Evolutionary conservation across 352 stramenopile genomes (phyloP).

Genomic region (Phytophthora sp.): DNA sequence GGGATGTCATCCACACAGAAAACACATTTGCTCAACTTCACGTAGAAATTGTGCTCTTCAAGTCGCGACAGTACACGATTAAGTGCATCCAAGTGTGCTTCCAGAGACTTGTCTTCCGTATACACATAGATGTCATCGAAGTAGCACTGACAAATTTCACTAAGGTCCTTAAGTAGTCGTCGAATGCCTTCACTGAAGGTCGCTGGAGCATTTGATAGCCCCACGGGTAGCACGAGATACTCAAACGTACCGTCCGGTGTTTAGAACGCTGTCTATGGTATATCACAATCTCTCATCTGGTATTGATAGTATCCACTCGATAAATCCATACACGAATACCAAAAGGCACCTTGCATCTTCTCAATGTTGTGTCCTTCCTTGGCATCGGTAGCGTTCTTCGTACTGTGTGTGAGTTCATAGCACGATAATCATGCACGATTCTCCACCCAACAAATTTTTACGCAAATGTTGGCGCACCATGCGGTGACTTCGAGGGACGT

Average conservation of each 20-base stretch:
- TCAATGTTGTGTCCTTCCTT: constrained; percentile 22
- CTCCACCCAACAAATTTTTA: constrained; percentile 30
- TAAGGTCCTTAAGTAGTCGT: not conserved
- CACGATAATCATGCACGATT: constrained; percentile 30
- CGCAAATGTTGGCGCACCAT: constrained; percentile 29
- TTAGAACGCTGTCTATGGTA: constrained; percentile 29
- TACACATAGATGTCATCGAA: constrained; percentile 28
- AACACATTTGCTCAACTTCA: constrained; percentile 34
- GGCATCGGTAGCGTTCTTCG: constrained; percentile 11
- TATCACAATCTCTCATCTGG: constrained; percentile 26
- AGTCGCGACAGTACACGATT: constrained; percentile 11
- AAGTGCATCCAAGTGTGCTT: constrained; percentile 19
- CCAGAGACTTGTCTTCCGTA: not conserved
- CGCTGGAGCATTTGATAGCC: constrained; percentile 17
- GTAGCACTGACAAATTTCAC: constrained; percentile 18
- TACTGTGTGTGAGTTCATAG: constrained; percentile 12
- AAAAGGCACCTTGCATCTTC: constrained; percentile 22
- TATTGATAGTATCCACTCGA: constrained; percentile 35
- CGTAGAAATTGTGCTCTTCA: constrained; percentile 20
- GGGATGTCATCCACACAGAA: constrained; percentile 31
- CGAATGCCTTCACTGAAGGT: constrained; percentile 27
- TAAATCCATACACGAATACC: constrained; percentile 31
- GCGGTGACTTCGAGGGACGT: constrained; percentile 14
- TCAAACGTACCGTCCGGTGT: constrained; percentile 27
- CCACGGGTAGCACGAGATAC: constrained; percentile 31